Base-by-base conservation (phyloP, 768 basidiomycete genomes). In the Mycena kentingensis region DNA sequence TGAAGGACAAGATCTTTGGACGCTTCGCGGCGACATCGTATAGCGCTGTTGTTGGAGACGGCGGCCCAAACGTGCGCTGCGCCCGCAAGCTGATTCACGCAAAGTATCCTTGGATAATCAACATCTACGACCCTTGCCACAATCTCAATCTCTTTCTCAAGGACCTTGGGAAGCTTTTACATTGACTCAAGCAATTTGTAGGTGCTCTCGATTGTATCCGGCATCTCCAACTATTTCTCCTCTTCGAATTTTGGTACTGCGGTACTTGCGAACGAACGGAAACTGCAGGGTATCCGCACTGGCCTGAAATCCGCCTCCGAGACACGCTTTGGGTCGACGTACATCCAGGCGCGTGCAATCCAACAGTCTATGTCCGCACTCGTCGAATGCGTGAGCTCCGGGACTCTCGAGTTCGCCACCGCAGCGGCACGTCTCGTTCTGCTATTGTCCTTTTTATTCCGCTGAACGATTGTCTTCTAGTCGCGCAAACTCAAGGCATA, bases 111-210 rank as follows among this genome's bases (percentile, higher is more conserved):
- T 67, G 67, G 61, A 67, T 70, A 35, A 3, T 70, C 11, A 66
- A 68, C 44, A 57, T 65, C 11, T 63, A 66, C 18, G 67, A 70
- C 49, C 65, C 65, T 8, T 70, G 67, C 43, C 65, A 70, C 29
- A 62, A 68, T 36, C 50, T 70, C 0, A 69, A 65, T 51, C 47
- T 70, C 2, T 59, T 62, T 10, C 35, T 67, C 26, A 72, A 69
- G 46, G 64, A 68, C 43, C 34, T 67, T 31, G 66, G 65, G 5
- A 67, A 67, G 38, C 50, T 65, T 4, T 67, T 68, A 52, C 64
- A 67, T 28, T 28, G 41, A 44, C 46, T 50, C 43, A 52, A 16
- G 6, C 13, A 27, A 12, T 58, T n/a, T 4, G 15, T 34, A 65
- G 63, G 58, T 56, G 22, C 62, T 68, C 8, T 28, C 47, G n/a